Evolutionary conservation across 331 rosid species (phyloP).

Genomic region (Arachis monticola): DNA sequence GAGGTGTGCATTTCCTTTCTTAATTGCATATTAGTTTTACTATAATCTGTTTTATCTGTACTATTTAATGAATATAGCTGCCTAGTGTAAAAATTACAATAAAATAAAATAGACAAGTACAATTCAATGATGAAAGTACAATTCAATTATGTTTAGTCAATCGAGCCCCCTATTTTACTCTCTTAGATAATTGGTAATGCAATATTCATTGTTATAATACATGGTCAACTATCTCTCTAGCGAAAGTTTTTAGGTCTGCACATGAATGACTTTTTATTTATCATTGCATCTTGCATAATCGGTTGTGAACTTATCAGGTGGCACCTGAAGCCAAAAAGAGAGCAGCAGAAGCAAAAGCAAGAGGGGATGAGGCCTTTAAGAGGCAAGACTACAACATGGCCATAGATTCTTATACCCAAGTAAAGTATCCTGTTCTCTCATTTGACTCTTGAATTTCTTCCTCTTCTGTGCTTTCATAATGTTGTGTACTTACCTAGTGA

Average conservation of each 20-base stretch:
- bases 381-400: conserved; percentile 66
- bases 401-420: conserved; percentile 91
- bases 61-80: conserved; percentile 17
- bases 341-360: conserved; percentile 91
- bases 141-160: not conserved
- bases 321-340: conserved; percentile 79
- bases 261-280: not conserved
- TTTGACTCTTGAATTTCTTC: conserved; percentile 33
- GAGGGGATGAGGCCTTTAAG: conserved; percentile 89
- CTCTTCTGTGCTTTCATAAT: not conserved
- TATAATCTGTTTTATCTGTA: conserved; percentile 3
- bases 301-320: conserved; percentile 59
- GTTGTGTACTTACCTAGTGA: conserved; percentile 6
- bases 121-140: too few relatives aligned
- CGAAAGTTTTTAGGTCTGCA: not conserved
- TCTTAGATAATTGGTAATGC: not conserved
- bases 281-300: conserved; percentile 25
- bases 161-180: too few relatives aligned
- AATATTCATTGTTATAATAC: conserved; percentile 4
- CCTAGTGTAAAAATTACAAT: not conserved
- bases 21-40: conserved; percentile 13
- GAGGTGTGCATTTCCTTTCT: conserved; percentile 57
- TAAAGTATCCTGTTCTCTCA: conserved; percentile 39
- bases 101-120: too few relatives aligned
- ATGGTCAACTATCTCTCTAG: not conserved